These are phyloP conservation scores for Cymodocea nodosa DNA, from an alignment of 116 monocot genomes.

Conservation along the genomic window DNA sequence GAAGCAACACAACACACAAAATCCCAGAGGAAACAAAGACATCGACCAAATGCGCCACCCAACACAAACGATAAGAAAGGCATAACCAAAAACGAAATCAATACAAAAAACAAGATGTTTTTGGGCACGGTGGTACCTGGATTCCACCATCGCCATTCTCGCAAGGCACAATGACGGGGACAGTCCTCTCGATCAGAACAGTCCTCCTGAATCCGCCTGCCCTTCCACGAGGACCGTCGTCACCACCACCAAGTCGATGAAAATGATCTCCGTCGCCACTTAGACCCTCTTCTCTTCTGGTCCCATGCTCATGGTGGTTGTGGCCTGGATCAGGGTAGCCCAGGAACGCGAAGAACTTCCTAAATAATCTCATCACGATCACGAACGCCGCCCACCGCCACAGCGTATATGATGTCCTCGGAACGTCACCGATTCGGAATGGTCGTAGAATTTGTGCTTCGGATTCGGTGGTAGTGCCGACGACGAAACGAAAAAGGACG, in stretches of 20 bases:
- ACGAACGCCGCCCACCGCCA: neutral
- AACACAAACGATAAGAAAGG: neutral
- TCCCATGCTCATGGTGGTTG: neutral
- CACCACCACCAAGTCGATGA: neutral
- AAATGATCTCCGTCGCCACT: too few relatives aligned
- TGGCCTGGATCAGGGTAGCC: constrained; percentile 6
- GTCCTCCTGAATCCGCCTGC: constrained; percentile 21
- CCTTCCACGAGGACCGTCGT: neutral
- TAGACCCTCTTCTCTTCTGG: constrained; percentile 1
- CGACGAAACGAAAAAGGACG: too few relatives aligned
- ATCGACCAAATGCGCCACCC: too few relatives aligned
- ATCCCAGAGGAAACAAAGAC: too few relatives aligned
- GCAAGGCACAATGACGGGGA: constrained; percentile 22
- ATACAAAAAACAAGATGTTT: neutral
- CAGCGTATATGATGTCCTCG: too few relatives aligned
- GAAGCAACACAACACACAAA: too few relatives aligned
- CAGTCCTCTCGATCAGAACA: constrained; percentile 14
- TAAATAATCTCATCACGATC: constrained; percentile 16
- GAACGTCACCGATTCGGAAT: neutral
- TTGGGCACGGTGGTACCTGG: constrained; percentile 10
- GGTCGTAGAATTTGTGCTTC: too few relatives aligned
- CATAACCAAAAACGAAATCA: neutral
- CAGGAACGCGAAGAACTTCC: constrained; percentile 12
- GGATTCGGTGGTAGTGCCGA: too few relatives aligned
- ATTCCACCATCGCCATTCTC: constrained; percentile 26